Conservation (phyloP, 768 basidiomycete genomes). For the Ramaria rubella region DNA sequence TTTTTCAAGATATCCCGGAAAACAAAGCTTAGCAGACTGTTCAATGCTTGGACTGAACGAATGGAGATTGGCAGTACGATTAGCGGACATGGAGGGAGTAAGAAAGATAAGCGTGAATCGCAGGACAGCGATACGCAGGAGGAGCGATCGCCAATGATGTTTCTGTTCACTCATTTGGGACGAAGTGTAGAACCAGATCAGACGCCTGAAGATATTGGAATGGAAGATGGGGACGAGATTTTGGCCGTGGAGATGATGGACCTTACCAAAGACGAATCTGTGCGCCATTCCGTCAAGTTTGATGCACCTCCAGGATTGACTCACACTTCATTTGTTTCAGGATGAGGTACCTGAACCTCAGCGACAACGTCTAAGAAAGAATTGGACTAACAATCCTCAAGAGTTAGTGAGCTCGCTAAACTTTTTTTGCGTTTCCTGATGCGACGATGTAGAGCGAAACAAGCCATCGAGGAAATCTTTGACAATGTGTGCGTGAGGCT, state of each 20-base stretch:
- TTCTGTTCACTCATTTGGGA: conserved; percentile 81
- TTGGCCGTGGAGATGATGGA: conserved; percentile 89
- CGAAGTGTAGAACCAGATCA: conserved; percentile 72
- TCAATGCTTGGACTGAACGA: conserved; percentile 83
- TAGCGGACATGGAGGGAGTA: conserved; percentile 15
- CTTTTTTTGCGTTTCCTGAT: background rate
- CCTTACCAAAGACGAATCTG: conserved; percentile 60
- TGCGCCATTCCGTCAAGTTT: background rate
- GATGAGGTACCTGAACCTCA: conserved; percentile 59
- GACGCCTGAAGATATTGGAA: conserved; percentile 79
- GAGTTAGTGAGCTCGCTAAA: conserved; percentile 48
- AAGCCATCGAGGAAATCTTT: conserved; percentile 76
- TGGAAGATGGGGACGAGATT: conserved; percentile 87
- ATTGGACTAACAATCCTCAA: conserved; percentile 67
- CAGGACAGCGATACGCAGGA: conserved; percentile 27
- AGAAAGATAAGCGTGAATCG: conserved; percentile 41
- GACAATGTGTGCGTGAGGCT: conserved; percentile 64
- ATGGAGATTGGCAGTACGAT: conserved; percentile 51
- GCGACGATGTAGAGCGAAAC: conserved; percentile 47
- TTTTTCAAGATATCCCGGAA: conserved; percentile 93
- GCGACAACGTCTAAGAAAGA: conserved; percentile 69
- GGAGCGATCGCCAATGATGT: conserved; percentile 44
- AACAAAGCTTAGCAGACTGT: conserved; percentile 75
- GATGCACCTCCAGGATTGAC: background rate
- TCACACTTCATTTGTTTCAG: conserved; percentile 28